A percentile compares a stretch with the other conserved stretches of the same genome.
phyloP scores from a whole-genome alignment of 805 yeast species.

The Metschnikowia similis region DNA sequence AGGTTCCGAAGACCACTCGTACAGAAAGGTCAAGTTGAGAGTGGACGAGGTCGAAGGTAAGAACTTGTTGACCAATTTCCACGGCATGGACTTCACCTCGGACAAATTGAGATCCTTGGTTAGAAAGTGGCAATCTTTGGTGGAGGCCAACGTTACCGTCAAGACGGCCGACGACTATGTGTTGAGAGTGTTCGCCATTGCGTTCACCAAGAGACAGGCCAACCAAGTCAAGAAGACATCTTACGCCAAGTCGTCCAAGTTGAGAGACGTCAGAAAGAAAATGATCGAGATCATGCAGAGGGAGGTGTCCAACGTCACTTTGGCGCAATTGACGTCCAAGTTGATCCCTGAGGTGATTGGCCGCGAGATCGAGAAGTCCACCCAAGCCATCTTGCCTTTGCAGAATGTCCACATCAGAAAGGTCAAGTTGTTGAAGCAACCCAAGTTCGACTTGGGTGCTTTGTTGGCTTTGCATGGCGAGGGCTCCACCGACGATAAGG shows the following conservation, averaged over 20 bases:
- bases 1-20: constrained; percentile 98
- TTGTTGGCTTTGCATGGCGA: constrained; percentile 98
- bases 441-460: constrained; percentile 97
- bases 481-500: constrained; percentile 82
- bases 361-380: constrained; percentile 96
- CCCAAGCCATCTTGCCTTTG: constrained; percentile 92
- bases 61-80: constrained; percentile 98
- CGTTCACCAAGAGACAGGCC: constrained; percentile 96
- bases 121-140: constrained; percentile 98
- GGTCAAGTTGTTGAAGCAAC: constrained; percentile 97
- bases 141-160: constrained; percentile 96
- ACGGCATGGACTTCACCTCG: constrained; percentile 96
- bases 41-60: constrained; percentile 99
- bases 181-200: constrained; percentile 93
- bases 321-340: constrained; percentile 94
- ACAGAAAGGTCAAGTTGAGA: constrained; percentile 96
- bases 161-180: constrained; percentile 98
- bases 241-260: constrained; percentile 96
- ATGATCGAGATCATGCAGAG: constrained; percentile 94
- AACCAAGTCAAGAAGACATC: constrained; percentile 97
- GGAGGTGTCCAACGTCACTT: constrained; percentile 91
- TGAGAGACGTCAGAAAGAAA: constrained; percentile 96
- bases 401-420: constrained; percentile 99
- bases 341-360: constrained; percentile 98
- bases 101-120: constrained; percentile 97